Evolutionary conservation across 2,329 filamentous ascomycete genomes (phyloP).

Genomic region (Pyricularia pennisetigena): DNA sequence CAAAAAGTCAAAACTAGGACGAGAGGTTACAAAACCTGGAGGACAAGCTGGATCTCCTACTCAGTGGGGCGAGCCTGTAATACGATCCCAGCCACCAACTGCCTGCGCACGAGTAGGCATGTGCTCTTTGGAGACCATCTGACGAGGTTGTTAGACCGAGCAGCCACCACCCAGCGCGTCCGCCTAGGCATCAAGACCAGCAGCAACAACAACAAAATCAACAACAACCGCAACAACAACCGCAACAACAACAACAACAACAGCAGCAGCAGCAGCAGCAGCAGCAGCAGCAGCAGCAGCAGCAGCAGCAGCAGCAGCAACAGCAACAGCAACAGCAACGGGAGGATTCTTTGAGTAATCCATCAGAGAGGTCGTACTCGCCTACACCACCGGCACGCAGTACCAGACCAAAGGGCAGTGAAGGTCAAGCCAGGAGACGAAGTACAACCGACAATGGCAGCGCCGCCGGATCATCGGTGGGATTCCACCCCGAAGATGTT

Average conservation of each 20-base stretch:
- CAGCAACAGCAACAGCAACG: not conserved
- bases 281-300: not conserved
- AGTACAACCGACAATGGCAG: not conserved
- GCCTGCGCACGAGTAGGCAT: not conserved
- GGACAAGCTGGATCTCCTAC: constrained; percentile 39
- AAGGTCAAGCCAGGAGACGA: not conserved
- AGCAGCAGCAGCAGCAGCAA: not conserved
- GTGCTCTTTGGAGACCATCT: constrained; percentile 5
- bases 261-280: not conserved
- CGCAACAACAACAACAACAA: not conserved
- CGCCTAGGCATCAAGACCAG: not conserved
- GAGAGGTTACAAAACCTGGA: constrained; percentile 40
- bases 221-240: not conserved
- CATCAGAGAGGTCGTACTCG: not conserved
- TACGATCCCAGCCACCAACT: constrained; percentile 5
- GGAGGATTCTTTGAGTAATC: not conserved
- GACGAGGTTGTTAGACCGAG: constrained; percentile 4
- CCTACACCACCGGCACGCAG: not conserved
- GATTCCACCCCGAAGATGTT: constrained; percentile 2
- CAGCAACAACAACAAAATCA: not conserved
- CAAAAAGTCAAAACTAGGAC: constrained; percentile 22
- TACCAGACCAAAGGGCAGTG: not conserved
- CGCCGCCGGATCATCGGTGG: constrained; percentile 1
- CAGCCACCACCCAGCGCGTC: not conserved
- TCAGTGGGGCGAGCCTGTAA: constrained; percentile 28